A percentile compares a stretch with the other conserved stretches of the same genome.
Evolutionary conservation across 768 basidiomycete genomes (phyloP).

Genomic region (Strobilomyces dryophilus): DNA sequence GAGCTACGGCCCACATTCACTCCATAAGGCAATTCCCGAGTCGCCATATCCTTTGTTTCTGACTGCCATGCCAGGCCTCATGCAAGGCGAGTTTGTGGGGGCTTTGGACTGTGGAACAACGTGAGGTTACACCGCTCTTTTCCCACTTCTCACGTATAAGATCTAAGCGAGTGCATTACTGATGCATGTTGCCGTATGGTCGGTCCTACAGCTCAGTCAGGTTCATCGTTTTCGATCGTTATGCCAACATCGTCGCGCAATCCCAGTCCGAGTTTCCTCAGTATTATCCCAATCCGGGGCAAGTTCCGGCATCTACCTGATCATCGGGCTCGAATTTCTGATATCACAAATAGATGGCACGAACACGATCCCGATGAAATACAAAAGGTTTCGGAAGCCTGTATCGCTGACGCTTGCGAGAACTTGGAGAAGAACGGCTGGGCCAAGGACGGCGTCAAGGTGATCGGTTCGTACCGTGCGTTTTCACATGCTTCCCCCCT

Average conservation of each 20-base stretch:
- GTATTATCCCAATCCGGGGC: constrained; percentile 88
- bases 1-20: neutral
- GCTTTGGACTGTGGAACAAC: constrained; percentile 95
- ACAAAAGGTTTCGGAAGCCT: constrained; percentile 64
- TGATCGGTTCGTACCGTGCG: constrained; percentile 65
- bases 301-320: constrained; percentile 13
- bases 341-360: constrained; percentile 66
- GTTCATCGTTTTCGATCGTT: constrained; percentile 86
- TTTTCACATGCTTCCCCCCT: neutral
- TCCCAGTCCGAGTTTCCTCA: constrained; percentile 93
- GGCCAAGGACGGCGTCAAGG: constrained; percentile 78
- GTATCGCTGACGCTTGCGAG: constrained; percentile 69
- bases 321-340: neutral
- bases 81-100: constrained; percentile 81
- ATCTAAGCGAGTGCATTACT: neutral
- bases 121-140: constrained; percentile 42
- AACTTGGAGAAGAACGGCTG: constrained; percentile 73
- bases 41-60: neutral
- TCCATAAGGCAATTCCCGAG: constrained; percentile 12
- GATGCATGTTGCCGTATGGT: constrained; percentile 3
- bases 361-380: constrained; percentile 90
- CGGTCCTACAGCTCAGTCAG: constrained; percentile 64
- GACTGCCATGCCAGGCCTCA: constrained; percentile 35
- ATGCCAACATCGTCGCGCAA: constrained; percentile 84
- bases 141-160: no score